phyloP scores from a whole-genome alignment of 129 eudicot species.

The Helianthus tuberosus region DNA sequence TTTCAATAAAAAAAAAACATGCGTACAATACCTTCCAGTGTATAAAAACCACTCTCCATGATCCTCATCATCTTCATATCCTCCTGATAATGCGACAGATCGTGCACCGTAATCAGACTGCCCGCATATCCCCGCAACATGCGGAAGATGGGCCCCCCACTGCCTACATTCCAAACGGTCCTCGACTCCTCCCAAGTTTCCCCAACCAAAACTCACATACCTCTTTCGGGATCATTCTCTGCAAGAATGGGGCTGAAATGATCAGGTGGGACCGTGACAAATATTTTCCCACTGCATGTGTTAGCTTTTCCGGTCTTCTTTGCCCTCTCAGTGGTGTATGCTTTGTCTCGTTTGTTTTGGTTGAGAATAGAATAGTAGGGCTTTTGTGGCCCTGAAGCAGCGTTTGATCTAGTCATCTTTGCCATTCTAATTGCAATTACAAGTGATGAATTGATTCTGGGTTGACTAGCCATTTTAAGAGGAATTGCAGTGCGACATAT shows the following conservation, averaged over 20 bases:
- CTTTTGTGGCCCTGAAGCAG: too few relatives aligned
- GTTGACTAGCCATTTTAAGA: too few relatives aligned
- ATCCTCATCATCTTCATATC: slow-evolving; percentile 40
- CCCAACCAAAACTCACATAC: slow-evolving; percentile 56
- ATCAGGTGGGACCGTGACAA: slow-evolving; percentile 80
- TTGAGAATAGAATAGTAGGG: too few relatives aligned
- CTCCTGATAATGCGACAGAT: slow-evolving; percentile 92
- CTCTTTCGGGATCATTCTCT: slow-evolving; percentile 76
- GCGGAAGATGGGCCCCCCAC: slow-evolving; percentile 95
- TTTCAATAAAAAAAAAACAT: not conserved
- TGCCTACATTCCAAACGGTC: slow-evolving; percentile 84
- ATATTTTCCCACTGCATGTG: slow-evolving; percentile 88
- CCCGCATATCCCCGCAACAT: slow-evolving; percentile 86
- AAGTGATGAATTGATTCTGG: too few relatives aligned
- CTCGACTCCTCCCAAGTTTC: slow-evolving; percentile 39
- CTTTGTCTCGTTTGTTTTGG: too few relatives aligned
- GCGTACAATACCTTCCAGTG: slow-evolving; percentile 67
- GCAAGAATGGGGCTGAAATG: slow-evolving; percentile 90
- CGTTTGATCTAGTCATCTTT: too few relatives aligned
- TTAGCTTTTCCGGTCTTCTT: slow-evolving; percentile 48
- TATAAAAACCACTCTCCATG: slow-evolving; percentile 90
- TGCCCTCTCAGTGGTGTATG: too few relatives aligned
- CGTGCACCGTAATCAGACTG: slow-evolving; percentile 77
- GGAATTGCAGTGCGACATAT: too few relatives aligned
- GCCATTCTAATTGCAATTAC: too few relatives aligned